Percentiles rank a stretch among this genome's conserved stretches.
Evolutionary conservation across 2,329 filamentous ascomycete species (phyloP).

Genomic region (Aspergillus pseudoglaucus): DNA sequence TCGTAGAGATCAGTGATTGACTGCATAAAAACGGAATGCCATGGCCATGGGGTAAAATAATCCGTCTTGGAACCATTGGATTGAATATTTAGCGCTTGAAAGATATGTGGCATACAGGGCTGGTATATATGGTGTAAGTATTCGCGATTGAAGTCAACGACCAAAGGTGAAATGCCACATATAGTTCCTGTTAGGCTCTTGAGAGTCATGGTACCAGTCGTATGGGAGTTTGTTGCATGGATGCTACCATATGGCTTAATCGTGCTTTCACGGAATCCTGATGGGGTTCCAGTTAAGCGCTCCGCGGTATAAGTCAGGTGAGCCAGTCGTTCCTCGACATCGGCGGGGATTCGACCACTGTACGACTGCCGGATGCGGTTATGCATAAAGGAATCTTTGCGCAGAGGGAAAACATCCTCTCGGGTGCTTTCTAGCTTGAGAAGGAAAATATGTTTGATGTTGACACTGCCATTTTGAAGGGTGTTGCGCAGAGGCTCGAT

Average conservation of each 20-base stretch:
- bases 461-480: slow-evolving; percentile 18
- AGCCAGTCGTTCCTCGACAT: slow-evolving; percentile 15
- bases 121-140: slow-evolving; percentile 37
- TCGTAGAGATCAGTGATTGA: slow-evolving; percentile 23
- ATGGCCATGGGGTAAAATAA: slow-evolving; percentile 20
- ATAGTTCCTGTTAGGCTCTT: slow-evolving; percentile 38
- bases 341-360: slow-evolving; percentile 25
- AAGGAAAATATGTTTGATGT: slow-evolving; percentile 39
- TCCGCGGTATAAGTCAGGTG: slow-evolving; percentile 21
- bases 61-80: slow-evolving; percentile 12
- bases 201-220: slow-evolving; percentile 37
- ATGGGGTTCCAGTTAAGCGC: slow-evolving; percentile 15
- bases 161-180: slow-evolving; percentile 36
- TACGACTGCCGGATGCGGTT: slow-evolving; percentile 31
- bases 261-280: slow-evolving; percentile 10
- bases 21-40: slow-evolving; percentile 24
- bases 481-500: slow-evolving; percentile 13
- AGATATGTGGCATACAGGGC: slow-evolving; percentile 36
- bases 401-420: slow-evolving; percentile 40
- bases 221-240: slow-evolving; percentile 34
- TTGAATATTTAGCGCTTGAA: slow-evolving; percentile 14
- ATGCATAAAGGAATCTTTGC: slow-evolving; percentile 29
- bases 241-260: slow-evolving; percentile 31
- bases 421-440: slow-evolving; percentile 41
- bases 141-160: slow-evolving; percentile 39